Base-by-base conservation (phyloP, 2,329 filamentous ascomycete species). In the Aspergillus oerlinghausenensis region DNA sequence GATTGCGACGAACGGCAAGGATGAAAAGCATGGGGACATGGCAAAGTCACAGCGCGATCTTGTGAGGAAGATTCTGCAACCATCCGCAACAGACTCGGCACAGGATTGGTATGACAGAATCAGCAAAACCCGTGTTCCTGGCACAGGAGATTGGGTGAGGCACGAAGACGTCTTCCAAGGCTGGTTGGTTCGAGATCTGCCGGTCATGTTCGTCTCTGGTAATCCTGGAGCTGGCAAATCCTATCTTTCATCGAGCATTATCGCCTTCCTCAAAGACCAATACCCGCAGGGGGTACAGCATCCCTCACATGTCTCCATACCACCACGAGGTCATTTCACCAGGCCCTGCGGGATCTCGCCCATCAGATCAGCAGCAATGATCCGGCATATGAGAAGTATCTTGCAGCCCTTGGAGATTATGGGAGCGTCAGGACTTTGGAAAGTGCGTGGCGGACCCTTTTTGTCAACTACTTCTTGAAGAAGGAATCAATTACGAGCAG, bases 151-250 rank as follows among this genome's bases (percentile, higher is more conserved):
- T 42, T 81, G 79, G 79, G 66, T 81, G 8, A 65, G 75, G 2
- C 54, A 69, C 1, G 78, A 81, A 55, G 65, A 70, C 0, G 64
- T 71, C 0, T 67, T 80, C 21, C 66, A 70, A 8, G 60, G 67
- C 0, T 81, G 79, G 78, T 35, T 78, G 0, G 56, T 65, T 3
- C 68, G 67, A 7, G 69, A 77, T 3, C 73, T 67, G 1, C 74
- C 71, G 3, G 71, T 79, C 28, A 64, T 81, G 2, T 81, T 75
- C 72, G 67, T 81, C 17, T 63, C 66, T 40, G 79, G 79, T 6
- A 78, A 73, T 51, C 73, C 78, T 49, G 77, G 77, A 67, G 68
- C 75, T 1, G 79, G 79, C 23, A 81, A 81, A 61, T 79, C 76
- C 0, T 80, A 73, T 55, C 59, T 81, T 1, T 72, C 76, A 2